Evolutionary conservation across 169 alveolate species (phyloP).

Genomic region (Eimeria tenella): DNA sequence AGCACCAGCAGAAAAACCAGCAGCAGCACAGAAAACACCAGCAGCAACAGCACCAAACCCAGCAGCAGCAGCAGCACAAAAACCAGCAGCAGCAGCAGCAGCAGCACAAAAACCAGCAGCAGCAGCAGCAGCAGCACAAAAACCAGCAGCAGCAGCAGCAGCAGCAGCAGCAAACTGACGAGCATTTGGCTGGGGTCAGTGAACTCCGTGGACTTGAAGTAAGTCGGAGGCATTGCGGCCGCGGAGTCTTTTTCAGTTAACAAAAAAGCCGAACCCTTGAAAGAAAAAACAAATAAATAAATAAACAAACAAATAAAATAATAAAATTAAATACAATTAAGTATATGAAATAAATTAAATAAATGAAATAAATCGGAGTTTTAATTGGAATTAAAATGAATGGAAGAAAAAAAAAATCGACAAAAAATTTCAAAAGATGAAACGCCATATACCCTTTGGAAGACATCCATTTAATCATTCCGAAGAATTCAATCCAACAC

Average conservation of each 20-base stretch:
- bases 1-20: too few relatives aligned
- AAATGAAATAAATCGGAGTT: too few relatives aligned
- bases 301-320: neutral
- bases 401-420: too few relatives aligned
- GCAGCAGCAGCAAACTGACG: neutral
- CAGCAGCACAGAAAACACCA: too few relatives aligned
- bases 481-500: too few relatives aligned
- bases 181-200: constrained; percentile 89
- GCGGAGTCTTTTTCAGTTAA: constrained; percentile 85
- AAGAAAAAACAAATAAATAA: neutral
- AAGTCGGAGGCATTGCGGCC: constrained; percentile 95
- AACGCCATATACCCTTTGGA: too few relatives aligned
- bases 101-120: neutral
- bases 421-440: too few relatives aligned
- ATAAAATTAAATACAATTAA: neutral
- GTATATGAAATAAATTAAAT: neutral
- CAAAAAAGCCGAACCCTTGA: constrained; percentile 88
- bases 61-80: too few relatives aligned
- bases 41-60: too few relatives aligned
- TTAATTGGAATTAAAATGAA: too few relatives aligned
- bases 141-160: neutral
- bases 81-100: too few relatives aligned
- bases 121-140: neutral
- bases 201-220: constrained; percentile 95
- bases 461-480: too few relatives aligned